These are phyloP conservation scores for Ceratocystis cubensis DNA, from an alignment of 2,329 filamentous ascomycete species.

Conservation along the genomic window DNA sequence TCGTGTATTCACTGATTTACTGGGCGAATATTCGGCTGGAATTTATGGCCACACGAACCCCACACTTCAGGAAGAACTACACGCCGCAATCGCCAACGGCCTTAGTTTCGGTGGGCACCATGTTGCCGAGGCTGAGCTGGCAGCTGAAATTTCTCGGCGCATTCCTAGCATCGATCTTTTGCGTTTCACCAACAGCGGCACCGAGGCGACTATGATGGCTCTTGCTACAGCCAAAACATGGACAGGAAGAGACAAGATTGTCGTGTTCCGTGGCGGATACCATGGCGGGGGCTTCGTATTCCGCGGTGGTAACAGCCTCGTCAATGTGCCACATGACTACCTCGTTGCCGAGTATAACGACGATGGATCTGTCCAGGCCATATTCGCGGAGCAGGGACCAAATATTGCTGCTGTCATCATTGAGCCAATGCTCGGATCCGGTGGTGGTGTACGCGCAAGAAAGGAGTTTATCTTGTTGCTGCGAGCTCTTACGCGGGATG, in stretches of 20 bases:
- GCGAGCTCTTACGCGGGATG: conserved; percentile 29
- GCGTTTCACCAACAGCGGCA: conserved; percentile 53
- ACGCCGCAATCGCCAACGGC: conserved; percentile 35
- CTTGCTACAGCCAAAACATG: conserved; percentile 41
- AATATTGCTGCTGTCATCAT: conserved; percentile 51
- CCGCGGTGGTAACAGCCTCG: conserved; percentile 25
- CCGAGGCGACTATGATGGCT: conserved; percentile 51
- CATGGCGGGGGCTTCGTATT: conserved; percentile 26
- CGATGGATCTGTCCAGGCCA: conserved; percentile 31
- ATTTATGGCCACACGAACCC: conserved; percentile 54
- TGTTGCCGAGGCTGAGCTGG: conserved; percentile 39
- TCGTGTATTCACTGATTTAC: conserved; percentile 41
- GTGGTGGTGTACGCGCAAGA: conserved; percentile 42
- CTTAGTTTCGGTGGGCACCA: conserved; percentile 44
- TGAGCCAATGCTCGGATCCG: conserved; percentile 53
- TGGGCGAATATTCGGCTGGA: conserved; percentile 52
- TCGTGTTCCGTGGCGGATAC: conserved; percentile 37
- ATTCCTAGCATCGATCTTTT: conserved; percentile 42
- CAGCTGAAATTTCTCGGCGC: conserved; percentile 38
- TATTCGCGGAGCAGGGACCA: conserved; percentile 28
- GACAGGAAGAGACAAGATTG: conserved; percentile 35
- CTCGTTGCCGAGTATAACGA: conserved; percentile 53
- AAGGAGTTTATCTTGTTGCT: conserved; percentile 41
- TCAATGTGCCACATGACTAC: conserved; percentile 42
- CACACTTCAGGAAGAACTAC: conserved; percentile 38